phyloP scores from a whole-genome alignment of 345 rosid species.

The Ailanthus altissimus region DNA sequence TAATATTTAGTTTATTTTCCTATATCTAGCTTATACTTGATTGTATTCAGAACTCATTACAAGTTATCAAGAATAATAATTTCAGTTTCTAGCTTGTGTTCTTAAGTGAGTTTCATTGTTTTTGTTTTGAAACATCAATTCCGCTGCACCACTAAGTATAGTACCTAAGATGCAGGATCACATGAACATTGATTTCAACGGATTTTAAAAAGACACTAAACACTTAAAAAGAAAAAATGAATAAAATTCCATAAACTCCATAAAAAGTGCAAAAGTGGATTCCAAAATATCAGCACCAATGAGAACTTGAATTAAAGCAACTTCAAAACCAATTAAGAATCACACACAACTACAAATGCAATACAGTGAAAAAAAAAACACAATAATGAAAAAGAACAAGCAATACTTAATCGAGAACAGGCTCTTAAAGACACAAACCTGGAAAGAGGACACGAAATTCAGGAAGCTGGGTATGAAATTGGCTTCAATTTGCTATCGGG shows the following conservation, averaged over 20 bases:
- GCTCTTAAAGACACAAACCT: slow-evolving; percentile 26
- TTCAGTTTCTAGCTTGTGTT: no score
- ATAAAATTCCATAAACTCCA: slow-evolving; percentile 1
- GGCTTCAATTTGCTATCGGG: slow-evolving; percentile 19
- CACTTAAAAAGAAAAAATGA: background rate
- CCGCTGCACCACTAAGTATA: no score
- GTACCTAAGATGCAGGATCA: slow-evolving; percentile 30
- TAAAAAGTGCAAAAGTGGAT: background rate
- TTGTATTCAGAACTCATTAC: no score
- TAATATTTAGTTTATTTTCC: no score
- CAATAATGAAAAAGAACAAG: background rate
- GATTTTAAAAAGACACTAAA: background rate
- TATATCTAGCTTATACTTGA: no score
- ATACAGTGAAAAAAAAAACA: background rate
- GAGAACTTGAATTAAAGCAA: slow-evolving; percentile 17
- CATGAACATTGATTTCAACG: slow-evolving; percentile 11
- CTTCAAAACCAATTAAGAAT: slow-evolving; percentile 5
- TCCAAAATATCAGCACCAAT: slow-evolving; percentile 7
- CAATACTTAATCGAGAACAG: slow-evolving; percentile 25
- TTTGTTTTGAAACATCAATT: no score
- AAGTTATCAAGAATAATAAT: no score
- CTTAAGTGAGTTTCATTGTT: no score
- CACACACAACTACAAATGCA: slow-evolving; percentile 21
- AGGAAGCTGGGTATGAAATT: slow-evolving; percentile 25
- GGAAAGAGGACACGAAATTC: slow-evolving; percentile 13